A percentile compares a stretch with the other conserved stretches of the same genome.
Conservation (phyloP, 768 basidiomycete genomes). For the Hygrocybe punicea region DNA sequence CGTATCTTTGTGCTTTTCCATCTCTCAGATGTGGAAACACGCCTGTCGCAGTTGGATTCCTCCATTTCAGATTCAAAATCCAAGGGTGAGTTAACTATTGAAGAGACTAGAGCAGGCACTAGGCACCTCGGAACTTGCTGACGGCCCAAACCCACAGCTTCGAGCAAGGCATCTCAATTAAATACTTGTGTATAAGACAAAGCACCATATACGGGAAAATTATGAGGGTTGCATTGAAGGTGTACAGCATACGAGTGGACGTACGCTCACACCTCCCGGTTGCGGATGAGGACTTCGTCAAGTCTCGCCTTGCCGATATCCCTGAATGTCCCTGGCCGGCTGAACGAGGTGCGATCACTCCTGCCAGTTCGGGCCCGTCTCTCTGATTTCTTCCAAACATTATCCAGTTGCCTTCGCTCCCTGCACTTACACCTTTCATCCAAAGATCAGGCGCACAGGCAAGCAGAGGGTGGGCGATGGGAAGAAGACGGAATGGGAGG, state of each 20-base stretch:
- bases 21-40: constrained; percentile 71
- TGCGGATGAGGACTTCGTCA: constrained; percentile 37
- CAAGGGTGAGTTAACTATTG: constrained; percentile 49
- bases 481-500: too few species aligned
- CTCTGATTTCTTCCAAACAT: constrained; percentile 42
- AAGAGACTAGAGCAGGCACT: constrained; percentile 56
- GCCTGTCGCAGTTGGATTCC: constrained; percentile 57
- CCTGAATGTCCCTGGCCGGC: constrained; percentile 35
- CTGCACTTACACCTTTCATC: constrained; percentile 69
- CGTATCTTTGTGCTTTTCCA: constrained; percentile 70
- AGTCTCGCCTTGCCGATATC: constrained; percentile 44
- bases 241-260: constrained; percentile 64
- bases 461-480: too few species aligned
- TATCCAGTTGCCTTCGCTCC: constrained; percentile 59
- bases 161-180: too few species aligned
- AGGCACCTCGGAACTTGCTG: too few species aligned
- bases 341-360: constrained; percentile 23
- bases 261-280: constrained; percentile 46
- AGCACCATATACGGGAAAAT: too few species aligned
- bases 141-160: too few species aligned
- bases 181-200: too few species aligned
- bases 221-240: constrained; percentile 56
- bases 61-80: constrained; percentile 36
- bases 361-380: constrained; percentile 46
- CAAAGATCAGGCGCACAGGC: too few species aligned